phyloP scores from a whole-genome alignment of 768 basidiomycete species.

The Pleurotus platypus region DNA sequence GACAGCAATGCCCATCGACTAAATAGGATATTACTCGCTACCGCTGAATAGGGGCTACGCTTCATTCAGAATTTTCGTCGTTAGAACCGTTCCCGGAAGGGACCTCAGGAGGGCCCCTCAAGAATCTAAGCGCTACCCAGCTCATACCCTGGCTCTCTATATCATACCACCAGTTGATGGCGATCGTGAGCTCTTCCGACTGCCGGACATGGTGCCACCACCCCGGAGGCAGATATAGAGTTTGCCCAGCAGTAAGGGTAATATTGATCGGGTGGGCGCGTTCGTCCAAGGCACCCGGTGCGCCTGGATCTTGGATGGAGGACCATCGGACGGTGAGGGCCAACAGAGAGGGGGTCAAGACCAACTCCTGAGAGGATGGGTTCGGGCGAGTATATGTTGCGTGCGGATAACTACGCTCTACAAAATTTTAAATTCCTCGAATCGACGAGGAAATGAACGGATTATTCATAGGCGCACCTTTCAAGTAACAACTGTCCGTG shows the following conservation, averaged over 20 bases:
- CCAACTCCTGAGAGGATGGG: conserved; percentile 17
- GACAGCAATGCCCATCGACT: no score
- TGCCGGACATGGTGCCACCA: conserved; percentile 96
- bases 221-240: conserved; percentile 84
- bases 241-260: conserved; percentile 67
- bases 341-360: conserved; percentile 26
- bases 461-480: conserved; percentile 48
- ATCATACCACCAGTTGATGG: conserved; percentile 91
- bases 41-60: no score
- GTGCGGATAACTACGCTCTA: conserved; percentile 64
- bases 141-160: conserved; percentile 67
- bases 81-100: conserved; percentile 27
- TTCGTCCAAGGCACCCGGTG: conserved; percentile 39
- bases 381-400: conserved; percentile 57
- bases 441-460: neutral
- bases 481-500: conserved; percentile 80
- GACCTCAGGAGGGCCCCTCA: conserved; percentile 43
- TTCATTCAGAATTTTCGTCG: no score
- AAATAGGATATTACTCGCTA: no score
- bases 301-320: conserved; percentile 60
- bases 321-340: conserved; percentile 73
- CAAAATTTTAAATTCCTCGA: neutral
- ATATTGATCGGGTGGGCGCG: conserved; percentile 66
- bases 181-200: conserved; percentile 55
- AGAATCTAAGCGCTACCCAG: conserved; percentile 66